Evolutionary conservation across 2,329 filamentous ascomycete genomes (phyloP).

Genomic region (Epichloe baconii): DNA sequence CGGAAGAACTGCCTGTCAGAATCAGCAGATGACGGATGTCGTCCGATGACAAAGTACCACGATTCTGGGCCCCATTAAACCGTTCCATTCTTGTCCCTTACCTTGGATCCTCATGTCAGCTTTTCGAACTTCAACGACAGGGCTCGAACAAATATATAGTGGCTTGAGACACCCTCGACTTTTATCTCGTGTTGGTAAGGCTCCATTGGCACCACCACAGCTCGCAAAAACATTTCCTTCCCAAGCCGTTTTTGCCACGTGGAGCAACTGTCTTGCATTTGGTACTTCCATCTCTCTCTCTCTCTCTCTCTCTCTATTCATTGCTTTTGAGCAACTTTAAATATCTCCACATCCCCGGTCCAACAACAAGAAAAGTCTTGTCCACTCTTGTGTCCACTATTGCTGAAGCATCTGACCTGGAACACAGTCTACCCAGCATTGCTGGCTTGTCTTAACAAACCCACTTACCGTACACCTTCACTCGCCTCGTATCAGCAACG

Average conservation of each 20-base stretch:
- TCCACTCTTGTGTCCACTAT: background rate
- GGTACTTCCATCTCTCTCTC: background rate
- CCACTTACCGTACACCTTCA: background rate
- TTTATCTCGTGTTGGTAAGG: background rate
- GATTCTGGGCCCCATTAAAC: background rate
- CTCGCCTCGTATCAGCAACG: background rate
- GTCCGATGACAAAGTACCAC: background rate
- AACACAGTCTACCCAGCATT: background rate
- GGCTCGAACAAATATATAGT: conserved; percentile 5
- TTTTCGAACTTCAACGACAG: background rate
- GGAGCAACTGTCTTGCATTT: background rate
- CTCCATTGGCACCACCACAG: background rate
- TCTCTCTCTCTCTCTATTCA: background rate
- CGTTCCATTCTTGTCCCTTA: background rate
- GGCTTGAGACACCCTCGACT: conserved; percentile 4
- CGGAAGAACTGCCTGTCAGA: background rate
- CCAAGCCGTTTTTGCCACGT: background rate
- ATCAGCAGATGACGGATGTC: conserved; percentile 1
- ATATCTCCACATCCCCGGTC: background rate
- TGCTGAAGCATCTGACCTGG: background rate
- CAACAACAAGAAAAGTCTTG: background rate
- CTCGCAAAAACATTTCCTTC: background rate
- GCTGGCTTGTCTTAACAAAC: background rate
- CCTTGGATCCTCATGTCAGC: background rate
- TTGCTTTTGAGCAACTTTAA: background rate